Evolutionary conservation across 1,284 basidiomycete species (phyloP).

Genomic region (Cryptococcus sp.): DNA sequence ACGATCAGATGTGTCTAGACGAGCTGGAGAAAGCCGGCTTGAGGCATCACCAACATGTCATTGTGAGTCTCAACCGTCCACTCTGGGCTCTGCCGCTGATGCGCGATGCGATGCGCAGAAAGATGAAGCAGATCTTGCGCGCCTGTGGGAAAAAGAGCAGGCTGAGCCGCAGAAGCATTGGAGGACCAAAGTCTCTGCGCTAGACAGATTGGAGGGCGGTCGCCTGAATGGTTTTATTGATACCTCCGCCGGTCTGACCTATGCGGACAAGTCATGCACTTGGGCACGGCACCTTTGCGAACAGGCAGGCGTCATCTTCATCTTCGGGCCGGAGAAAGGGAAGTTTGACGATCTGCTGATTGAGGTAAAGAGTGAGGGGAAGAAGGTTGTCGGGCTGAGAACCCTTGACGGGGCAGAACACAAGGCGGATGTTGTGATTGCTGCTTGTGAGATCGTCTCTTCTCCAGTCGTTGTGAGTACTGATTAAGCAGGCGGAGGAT

Average conservation of each 20-base stretch:
- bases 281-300: conserved; percentile 24
- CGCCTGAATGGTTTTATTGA: conserved; percentile 22
- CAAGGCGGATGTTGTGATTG: conserved; percentile 24
- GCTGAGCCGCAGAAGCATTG: conserved; percentile 5
- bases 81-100: neutral
- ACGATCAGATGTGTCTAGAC: conserved; percentile 17
- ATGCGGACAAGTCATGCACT: conserved; percentile 28
- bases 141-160: conserved; percentile 3
- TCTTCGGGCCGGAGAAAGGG: conserved; percentile 18
- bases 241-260: conserved; percentile 26
- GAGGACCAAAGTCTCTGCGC: neutral
- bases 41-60: conserved; percentile 16
- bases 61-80: conserved; percentile 13
- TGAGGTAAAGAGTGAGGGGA: conserved; percentile 2
- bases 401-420: conserved; percentile 30
- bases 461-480: too few species aligned
- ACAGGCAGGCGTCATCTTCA: conserved; percentile 26
- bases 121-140: neutral
- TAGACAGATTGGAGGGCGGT: conserved; percentile 1
- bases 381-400: conserved; percentile 20
- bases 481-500: conserved; percentile 36
- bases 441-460: too few species aligned
- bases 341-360: conserved; percentile 19
- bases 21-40: conserved; percentile 22
- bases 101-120: neutral